Evolutionary conservation across 805 yeast genomes (phyloP).

Genomic region (Monosporozyma servazzii): DNA sequence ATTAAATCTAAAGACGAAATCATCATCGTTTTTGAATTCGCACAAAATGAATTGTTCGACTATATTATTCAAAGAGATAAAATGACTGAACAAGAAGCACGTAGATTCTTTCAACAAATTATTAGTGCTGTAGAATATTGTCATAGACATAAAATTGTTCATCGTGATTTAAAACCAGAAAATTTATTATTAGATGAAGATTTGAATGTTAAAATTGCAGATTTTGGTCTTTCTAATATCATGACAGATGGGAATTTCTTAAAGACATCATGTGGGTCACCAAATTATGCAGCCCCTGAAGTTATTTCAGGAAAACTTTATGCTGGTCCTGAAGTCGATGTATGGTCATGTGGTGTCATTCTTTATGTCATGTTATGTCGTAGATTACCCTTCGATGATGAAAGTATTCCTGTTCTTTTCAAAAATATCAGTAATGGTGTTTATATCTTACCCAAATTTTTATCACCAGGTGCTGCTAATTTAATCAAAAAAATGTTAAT

Average conservation of each 20-base stretch:
- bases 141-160: constrained; percentile 93
- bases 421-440: constrained; percentile 90
- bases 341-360: constrained; percentile 95
- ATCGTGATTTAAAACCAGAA: constrained; percentile 94
- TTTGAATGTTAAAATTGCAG: constrained; percentile 89
- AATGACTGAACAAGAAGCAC: constrained; percentile 85
- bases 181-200: constrained; percentile 82
- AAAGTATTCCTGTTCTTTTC: constrained; percentile 86
- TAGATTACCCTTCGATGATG: constrained; percentile 91
- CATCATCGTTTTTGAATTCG: constrained; percentile 94
- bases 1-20: constrained; percentile 92
- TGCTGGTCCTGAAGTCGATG: constrained; percentile 98
- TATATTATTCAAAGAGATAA: constrained; percentile 90
- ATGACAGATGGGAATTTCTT: constrained; percentile 97
- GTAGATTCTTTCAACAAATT: constrained; percentile 91
- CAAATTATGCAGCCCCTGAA: constrained; percentile 97
- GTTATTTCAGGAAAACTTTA: constrained; percentile 89
- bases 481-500: constrained; percentile 83
- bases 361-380: constrained; percentile 94
- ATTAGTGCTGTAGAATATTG: constrained; percentile 95
- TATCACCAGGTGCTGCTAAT: constrained; percentile 77
- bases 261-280: constrained; percentile 92
- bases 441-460: constrained; percentile 78
- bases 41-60: constrained; percentile 93
- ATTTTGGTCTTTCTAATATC: constrained; percentile 86